Conservation (phyloP, 106 monocot species). For the Alisma plantagoaquatica region DNA sequence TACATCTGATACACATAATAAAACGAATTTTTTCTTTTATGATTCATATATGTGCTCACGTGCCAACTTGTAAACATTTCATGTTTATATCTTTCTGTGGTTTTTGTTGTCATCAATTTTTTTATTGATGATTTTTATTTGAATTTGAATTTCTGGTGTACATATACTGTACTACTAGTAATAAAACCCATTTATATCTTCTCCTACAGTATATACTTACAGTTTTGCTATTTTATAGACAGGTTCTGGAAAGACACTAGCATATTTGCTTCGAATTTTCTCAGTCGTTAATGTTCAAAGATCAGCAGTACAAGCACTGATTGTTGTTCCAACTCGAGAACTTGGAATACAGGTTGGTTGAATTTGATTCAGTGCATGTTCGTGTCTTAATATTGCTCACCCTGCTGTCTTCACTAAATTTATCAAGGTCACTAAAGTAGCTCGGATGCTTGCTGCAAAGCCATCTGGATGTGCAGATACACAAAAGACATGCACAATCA, state of each 20-base stretch:
- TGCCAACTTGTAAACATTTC: too few species aligned
- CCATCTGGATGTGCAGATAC: slow-evolving; percentile 29
- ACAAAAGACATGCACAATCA: slow-evolving; percentile 60
- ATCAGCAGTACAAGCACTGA: slow-evolving; percentile 82
- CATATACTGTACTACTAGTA: too few species aligned
- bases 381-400: background rate
- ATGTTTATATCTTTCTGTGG: too few species aligned
- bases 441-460: slow-evolving; percentile 72
- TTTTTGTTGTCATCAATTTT: too few species aligned
- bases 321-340: slow-evolving; percentile 94
- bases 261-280: slow-evolving; percentile 70
- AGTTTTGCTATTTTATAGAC: slow-evolving; percentile 45
- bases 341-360: slow-evolving; percentile 94
- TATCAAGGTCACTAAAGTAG: slow-evolving; percentile 83
- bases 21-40: too few species aligned
- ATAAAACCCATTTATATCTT: too few species aligned
- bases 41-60: too few species aligned
- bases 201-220: too few species aligned
- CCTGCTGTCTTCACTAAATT: slow-evolving; percentile 6
- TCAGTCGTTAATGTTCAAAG: slow-evolving; percentile 55
- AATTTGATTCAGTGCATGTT: background rate
- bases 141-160: too few species aligned
- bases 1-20: too few species aligned
- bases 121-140: too few species aligned
- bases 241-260: slow-evolving; percentile 98